These are phyloP conservation scores for Colletotrichum salicis DNA, from an alignment of 2,329 filamentous ascomycete genomes.

Conservation along the genomic window DNA sequence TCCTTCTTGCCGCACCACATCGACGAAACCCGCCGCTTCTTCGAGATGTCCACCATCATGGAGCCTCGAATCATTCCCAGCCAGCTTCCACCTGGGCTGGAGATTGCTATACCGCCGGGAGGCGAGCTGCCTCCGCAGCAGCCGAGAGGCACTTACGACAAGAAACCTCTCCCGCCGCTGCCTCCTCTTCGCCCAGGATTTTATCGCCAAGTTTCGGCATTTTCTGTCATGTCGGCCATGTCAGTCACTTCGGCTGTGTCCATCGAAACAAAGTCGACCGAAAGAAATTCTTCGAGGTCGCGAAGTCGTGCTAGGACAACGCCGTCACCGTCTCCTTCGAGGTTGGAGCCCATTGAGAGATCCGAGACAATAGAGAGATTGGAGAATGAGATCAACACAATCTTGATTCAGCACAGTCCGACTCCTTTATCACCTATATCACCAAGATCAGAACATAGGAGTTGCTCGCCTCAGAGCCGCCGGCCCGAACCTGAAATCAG, in stretches of 20 bases:
- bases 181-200: slow-evolving; percentile 31
- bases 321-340: slow-evolving; percentile 8
- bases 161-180: slow-evolving; percentile 41
- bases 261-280: slow-evolving; percentile 1
- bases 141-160: slow-evolving; percentile 38
- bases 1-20: neutral
- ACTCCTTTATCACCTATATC: neutral
- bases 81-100: slow-evolving; percentile 35
- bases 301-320: slow-evolving; percentile 24
- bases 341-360: neutral
- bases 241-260: neutral
- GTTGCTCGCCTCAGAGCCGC: slow-evolving; percentile 23
- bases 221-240: slow-evolving; percentile 16
- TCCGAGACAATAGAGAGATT: slow-evolving; percentile 7
- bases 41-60: slow-evolving; percentile 15
- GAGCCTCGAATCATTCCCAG: slow-evolving; percentile 28
- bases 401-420: slow-evolving; percentile 27
- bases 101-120: slow-evolving; percentile 37
- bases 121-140: slow-evolving; percentile 36
- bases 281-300: slow-evolving; percentile 15
- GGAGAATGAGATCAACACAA: slow-evolving; percentile 28
- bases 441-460: slow-evolving; percentile 20
- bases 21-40: neutral
- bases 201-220: slow-evolving; percentile 21
- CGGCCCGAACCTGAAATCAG: slow-evolving; percentile 7